Base-by-base conservation (phyloP, 129 eudicot species). In the sunflower (Helianthus annuus) region DNA sequence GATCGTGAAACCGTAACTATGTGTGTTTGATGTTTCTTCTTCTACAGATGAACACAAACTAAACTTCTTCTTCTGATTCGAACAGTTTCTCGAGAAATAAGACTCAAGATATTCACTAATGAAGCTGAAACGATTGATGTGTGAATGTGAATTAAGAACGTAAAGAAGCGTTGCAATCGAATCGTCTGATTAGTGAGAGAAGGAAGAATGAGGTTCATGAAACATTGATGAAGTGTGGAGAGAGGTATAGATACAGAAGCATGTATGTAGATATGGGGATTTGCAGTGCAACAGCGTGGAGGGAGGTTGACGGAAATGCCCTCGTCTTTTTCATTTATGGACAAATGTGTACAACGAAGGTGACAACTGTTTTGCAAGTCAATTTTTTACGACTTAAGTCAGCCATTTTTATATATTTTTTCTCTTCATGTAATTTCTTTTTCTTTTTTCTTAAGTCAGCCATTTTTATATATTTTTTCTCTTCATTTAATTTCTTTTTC, bases 331-430 rank as follows among this genome's bases (percentile, higher is more conserved):
- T 22, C 53, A 55, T 75, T 3, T 67, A 66, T 56, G 80, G 74
- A 45, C 48, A 56, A 42, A 16, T 65, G 72, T 53, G 72, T 74
- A 65, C 79, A 74, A 54, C 64, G 68, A 76, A 76, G 73, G 74
- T 76, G 80, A 76, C 74, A 66, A 76, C 80, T 76, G 74, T 76
- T 76, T 76, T 76, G 80, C 74, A 76, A 45, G 74, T 45, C 55
- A 54, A 49, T 63, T 52, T 63, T 63, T 52, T 54, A 56, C 62
- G 12, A 27, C 40, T 24, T 52, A n/a, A 19, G 22, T 19, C 22
- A 19, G 22, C 22, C 22, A 19, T 19, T 19, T 19, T 19, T 19
- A 19, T 19, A 19, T 19, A 19, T 19, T 19, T 19, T 19, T 19
- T 19, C 22, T 19, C 22, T 19, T 19, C 22, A 19, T 0, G 22